These are phyloP conservation scores for Suillus brevipes DNA, from an alignment of 768 basidiomycete species.

Conservation along the genomic window DNA sequence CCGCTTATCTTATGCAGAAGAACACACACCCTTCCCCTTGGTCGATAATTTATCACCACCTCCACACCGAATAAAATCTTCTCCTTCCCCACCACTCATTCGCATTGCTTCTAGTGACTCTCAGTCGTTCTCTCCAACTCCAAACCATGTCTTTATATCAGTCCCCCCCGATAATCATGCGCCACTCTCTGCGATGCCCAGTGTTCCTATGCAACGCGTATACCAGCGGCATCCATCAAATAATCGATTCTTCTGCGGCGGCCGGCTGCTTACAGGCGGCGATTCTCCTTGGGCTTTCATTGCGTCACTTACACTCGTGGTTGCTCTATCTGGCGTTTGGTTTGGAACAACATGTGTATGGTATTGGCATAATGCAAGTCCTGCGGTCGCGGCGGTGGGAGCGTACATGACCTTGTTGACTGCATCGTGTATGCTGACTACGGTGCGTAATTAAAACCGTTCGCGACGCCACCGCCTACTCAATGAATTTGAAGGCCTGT, in stretches of 20 bases:
- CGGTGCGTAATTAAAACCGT: conserved; percentile 46
- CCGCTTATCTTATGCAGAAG: conserved; percentile 18
- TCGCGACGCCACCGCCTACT: conserved; percentile 7
- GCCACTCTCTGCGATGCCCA: conserved; percentile 37
- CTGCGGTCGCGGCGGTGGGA: conserved; percentile 67
- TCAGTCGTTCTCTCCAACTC: conserved; percentile 27
- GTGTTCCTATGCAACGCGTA: conserved; percentile 42
- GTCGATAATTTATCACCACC: conserved; percentile 14
- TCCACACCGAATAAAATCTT: conserved; percentile 16
- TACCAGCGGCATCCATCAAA: conserved; percentile 69
- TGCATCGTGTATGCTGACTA: conserved; percentile 73
- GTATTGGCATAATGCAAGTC: conserved; percentile 83
- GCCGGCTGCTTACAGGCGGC: conserved; percentile 78
- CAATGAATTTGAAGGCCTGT: conserved; percentile 52
- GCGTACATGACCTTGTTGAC: conserved; percentile 65
- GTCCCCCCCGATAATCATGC: conserved; percentile 32
- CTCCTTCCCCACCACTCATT: conserved; percentile 23
- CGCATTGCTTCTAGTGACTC: conserved; percentile 26
- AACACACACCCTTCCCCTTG: conserved; percentile 7
- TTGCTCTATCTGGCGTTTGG: conserved; percentile 78
- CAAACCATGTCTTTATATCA: conserved; percentile 29
- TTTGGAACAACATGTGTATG: conserved; percentile 85
- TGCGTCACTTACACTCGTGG: conserved; percentile 55
- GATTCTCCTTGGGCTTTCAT: conserved; percentile 86
- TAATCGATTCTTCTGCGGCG: conserved; percentile 74